Evolutionary conservation across 2,329 filamentous ascomycete genomes (phyloP).

Genomic region (Aspergillus sp.): DNA sequence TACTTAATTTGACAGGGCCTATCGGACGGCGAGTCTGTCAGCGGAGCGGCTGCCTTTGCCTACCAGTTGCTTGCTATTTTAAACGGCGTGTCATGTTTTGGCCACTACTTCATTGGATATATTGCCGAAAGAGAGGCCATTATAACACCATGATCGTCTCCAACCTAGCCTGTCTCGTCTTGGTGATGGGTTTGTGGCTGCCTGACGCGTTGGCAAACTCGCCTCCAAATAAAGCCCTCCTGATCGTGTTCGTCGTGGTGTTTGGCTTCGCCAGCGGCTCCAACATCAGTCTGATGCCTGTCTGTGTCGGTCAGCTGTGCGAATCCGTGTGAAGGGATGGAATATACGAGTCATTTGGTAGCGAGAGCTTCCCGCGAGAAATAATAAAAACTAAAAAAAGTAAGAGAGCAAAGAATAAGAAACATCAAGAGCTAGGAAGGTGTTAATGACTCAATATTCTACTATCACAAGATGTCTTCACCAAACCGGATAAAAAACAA

Average conservation of each 20-base stretch:
- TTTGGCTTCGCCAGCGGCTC: conserved; percentile 22
- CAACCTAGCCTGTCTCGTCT: conserved; percentile 9
- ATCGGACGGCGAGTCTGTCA: too few relatives aligned
- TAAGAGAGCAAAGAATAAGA: too few relatives aligned
- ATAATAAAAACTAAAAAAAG: too few relatives aligned
- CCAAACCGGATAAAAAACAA: too few relatives aligned
- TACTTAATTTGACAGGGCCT: too few relatives aligned
- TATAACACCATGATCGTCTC: conserved; percentile 22
- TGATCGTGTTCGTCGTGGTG: conserved; percentile 15
- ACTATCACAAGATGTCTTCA: too few relatives aligned
- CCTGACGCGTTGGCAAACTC: not conserved
- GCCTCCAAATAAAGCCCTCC: conserved; percentile 4
- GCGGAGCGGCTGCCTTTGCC: conserved; percentile 8
- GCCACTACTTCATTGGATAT: conserved; percentile 24
- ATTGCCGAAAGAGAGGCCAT: conserved; percentile 25
- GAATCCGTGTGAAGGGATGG: too few relatives aligned
- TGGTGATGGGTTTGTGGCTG: conserved; percentile 18
- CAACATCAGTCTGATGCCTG: conserved; percentile 22
- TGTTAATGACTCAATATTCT: too few relatives aligned
- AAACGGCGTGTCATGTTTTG: conserved; percentile 23
- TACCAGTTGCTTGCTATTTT: conserved; percentile 26
- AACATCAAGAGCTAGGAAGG: too few relatives aligned
- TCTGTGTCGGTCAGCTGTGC: conserved; percentile 24
- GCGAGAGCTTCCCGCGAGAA: too few relatives aligned
- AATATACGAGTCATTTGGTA: too few relatives aligned